Conservation (phyloP, 805 yeast species). For the Schwanniomyces sp. region DNA sequence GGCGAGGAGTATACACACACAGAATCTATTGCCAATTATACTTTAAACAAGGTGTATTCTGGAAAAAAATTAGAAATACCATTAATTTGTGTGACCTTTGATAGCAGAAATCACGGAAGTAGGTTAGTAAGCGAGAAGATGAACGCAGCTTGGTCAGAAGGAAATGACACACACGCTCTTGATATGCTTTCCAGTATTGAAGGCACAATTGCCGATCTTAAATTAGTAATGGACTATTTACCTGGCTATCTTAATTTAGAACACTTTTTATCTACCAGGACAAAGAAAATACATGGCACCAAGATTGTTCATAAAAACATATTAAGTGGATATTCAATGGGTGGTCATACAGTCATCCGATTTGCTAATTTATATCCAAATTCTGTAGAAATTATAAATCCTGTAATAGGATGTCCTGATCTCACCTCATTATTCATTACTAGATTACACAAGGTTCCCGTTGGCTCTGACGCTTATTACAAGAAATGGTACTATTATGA, state of each 20-base stretch:
- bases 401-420: slow-evolving; percentile 52
- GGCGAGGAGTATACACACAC: slow-evolving; percentile 35
- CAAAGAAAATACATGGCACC: slow-evolving; percentile 14
- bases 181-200: slow-evolving; percentile 52
- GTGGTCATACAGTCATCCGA: slow-evolving; percentile 57
- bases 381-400: slow-evolving; percentile 40
- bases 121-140: slow-evolving; percentile 33
- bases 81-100: slow-evolving; percentile 51
- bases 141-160: slow-evolving; percentile 47
- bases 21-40: slow-evolving; percentile 39
- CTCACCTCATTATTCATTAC: slow-evolving; percentile 44
- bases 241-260: slow-evolving; percentile 41
- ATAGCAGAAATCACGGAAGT: slow-evolving; percentile 56
- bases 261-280: slow-evolving; percentile 15
- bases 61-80: slow-evolving; percentile 23
- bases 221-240: slow-evolving; percentile 42
- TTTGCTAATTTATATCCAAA: slow-evolving; percentile 40
- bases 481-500: slow-evolving; percentile 30
- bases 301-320: slow-evolving; percentile 33
- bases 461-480: slow-evolving; percentile 18
- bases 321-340: slow-evolving; percentile 53
- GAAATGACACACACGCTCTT: slow-evolving; percentile 49
- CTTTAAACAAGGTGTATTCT: slow-evolving; percentile 25
- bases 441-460: slow-evolving; percentile 28
- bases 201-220: slow-evolving; percentile 46